These are phyloP conservation scores for Dioszegia crocea DNA, from an alignment of 768 basidiomycete species.

Conservation along the genomic window DNA sequence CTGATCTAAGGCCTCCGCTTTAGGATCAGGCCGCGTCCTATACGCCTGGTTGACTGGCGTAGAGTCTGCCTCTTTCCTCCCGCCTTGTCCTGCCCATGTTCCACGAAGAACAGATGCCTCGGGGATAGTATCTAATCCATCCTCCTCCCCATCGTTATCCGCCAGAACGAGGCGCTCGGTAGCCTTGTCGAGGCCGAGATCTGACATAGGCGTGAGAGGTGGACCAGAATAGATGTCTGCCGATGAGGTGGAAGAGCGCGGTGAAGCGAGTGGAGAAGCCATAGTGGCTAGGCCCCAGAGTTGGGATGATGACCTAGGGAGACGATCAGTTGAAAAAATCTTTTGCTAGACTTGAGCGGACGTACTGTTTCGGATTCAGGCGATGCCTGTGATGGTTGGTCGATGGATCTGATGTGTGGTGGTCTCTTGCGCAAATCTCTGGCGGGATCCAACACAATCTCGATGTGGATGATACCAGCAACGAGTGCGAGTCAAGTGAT, in stretches of 20 bases:
- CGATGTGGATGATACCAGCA: no score
- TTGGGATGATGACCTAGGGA: neutral
- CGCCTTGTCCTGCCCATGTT: no score
- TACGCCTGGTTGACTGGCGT: neutral
- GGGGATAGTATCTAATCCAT: neutral
- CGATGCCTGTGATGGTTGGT: no score
- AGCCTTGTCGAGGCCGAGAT: neutral
- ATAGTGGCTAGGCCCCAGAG: neutral
- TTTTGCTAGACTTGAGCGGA: no score
- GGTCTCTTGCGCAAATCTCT: no score
- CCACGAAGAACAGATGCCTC: no score
- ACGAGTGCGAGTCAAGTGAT: no score
- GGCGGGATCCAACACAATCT: no score
- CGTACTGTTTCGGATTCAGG: no score
- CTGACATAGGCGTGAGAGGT: neutral
- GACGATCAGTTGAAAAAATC: no score
- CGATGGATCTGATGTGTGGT: no score
- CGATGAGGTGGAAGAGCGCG: conserved; percentile 23
- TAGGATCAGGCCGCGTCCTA: neutral
- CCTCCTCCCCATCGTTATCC: neutral
- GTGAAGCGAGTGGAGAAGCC: conserved; percentile 17
- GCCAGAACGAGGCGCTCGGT: neutral
- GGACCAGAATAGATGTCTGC: neutral
- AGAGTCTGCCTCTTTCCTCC: no score
- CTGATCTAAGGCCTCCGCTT: neutral